A percentile compares a stretch with the other conserved stretches of the same genome.
Evolutionary conservation across 2,329 filamentous ascomycete species (phyloP).

Genomic region (Ploettnerulaceae sp.): DNA sequence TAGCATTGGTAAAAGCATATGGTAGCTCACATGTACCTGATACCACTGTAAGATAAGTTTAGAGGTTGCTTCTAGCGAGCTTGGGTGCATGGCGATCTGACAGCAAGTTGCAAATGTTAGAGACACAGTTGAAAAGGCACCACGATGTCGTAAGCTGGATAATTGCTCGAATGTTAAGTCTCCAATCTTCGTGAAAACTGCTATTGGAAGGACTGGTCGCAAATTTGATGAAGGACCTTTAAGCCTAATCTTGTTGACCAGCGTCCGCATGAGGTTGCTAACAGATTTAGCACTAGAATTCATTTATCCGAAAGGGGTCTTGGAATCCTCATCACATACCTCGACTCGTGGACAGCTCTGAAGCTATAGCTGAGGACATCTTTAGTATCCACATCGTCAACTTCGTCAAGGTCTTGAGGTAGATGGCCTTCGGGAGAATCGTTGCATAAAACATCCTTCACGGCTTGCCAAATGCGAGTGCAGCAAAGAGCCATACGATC

Average conservation of each 20-base stretch:
- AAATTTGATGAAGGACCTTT: constrained; percentile 34
- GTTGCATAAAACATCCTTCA: constrained; percentile 77
- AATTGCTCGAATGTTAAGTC: constrained; percentile 77
- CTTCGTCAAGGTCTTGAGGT: constrained; percentile 68
- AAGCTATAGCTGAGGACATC: constrained; percentile 93
- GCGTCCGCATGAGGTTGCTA: constrained; percentile 66
- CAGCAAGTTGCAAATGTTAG: constrained; percentile 83
- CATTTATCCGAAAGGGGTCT: not conserved
- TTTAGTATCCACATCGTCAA: constrained; percentile 72
- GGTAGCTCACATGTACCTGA: constrained; percentile 42
- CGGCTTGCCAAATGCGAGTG: constrained; percentile 68
- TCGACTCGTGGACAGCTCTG: constrained; percentile 90
- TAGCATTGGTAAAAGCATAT: constrained; percentile 18
- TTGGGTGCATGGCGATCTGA: constrained; percentile 22
- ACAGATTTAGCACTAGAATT: not conserved
- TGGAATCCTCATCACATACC: constrained; percentile 45
- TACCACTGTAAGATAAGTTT: constrained; percentile 64
- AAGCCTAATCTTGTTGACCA: constrained; percentile 46
- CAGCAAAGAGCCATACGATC: constrained; percentile 56
- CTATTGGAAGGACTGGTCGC: constrained; percentile 44
- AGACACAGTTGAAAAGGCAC: constrained; percentile 89
- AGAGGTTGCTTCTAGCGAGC: not conserved
- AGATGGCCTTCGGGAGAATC: constrained; percentile 91
- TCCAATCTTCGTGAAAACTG: constrained; percentile 63
- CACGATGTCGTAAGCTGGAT: constrained; percentile 77